These are phyloP conservation scores for Trametes sanguinea DNA, from an alignment of 768 basidiomycete species.

Conservation along the genomic window DNA sequence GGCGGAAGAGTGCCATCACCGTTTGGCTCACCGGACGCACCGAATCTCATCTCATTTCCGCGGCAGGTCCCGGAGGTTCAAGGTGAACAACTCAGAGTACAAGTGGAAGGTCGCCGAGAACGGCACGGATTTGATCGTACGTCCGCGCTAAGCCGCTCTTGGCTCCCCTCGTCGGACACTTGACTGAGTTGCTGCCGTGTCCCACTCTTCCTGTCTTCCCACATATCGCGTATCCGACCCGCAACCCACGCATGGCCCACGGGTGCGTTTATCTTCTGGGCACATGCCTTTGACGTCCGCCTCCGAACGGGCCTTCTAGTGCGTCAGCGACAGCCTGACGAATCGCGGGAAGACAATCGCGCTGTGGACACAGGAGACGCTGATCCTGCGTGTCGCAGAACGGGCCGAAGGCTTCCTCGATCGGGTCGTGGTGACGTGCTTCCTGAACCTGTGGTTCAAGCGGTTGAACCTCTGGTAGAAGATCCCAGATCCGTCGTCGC, in stretches of 20 bases:
- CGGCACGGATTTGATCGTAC: conserved; percentile 47
- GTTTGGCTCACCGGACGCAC: background rate
- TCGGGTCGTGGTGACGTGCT: conserved; percentile 53
- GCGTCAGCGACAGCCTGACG: conserved; percentile 46
- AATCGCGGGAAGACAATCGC: conserved; percentile 48
- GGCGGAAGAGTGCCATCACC: background rate
- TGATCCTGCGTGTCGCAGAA: conserved; percentile 42
- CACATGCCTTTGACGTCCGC: background rate
- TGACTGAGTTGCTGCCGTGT: background rate
- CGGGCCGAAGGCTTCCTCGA: conserved; percentile 46
- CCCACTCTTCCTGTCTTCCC: background rate
- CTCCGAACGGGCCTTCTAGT: conserved; percentile 35
- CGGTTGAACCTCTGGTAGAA: conserved; percentile 44
- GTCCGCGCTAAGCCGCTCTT: conserved; percentile 25
- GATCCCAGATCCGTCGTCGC: background rate
- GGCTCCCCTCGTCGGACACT: background rate
- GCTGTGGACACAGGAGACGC: conserved; percentile 44
- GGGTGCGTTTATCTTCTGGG: background rate
- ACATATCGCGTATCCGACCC: no score
- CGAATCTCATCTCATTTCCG: background rate
- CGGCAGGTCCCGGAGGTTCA: conserved; percentile 56
- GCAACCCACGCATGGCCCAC: no score
- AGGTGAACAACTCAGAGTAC: conserved; percentile 49
- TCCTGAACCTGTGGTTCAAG: conserved; percentile 55
- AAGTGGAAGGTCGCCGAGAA: conserved; percentile 57